A percentile compares a stretch with the other conserved stretches of the same genome.
phyloP scores from a whole-genome alignment of 495 filamentous ascomycete genomes.

The Aspergillus campestris region DNA sequence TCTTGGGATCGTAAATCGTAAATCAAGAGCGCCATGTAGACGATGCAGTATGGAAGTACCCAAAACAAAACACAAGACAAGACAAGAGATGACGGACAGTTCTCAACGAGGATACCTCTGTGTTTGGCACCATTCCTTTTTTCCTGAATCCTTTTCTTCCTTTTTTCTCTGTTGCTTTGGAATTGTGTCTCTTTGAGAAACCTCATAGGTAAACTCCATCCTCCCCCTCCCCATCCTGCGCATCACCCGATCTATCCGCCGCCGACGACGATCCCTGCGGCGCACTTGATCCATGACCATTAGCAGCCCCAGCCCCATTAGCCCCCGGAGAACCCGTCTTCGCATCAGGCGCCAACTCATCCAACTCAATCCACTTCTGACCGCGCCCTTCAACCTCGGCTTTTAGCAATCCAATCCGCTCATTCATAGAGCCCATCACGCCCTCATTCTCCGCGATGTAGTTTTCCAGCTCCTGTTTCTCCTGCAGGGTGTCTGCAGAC shows the following conservation, averaged over 20 bases:
- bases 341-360: slow-evolving; percentile 13
- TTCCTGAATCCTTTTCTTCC: no score
- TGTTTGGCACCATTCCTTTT: no score
- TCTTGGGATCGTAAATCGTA: no score
- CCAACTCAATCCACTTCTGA: slow-evolving; percentile 55
- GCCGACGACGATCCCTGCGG: neutral
- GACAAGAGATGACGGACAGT: no score
- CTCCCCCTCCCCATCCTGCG: slow-evolving; percentile 36
- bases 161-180: no score
- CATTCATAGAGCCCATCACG: slow-evolving; percentile 65
- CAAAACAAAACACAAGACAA: no score
- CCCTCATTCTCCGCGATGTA: slow-evolving; percentile 59
- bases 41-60: no score
- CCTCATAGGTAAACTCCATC: slow-evolving; percentile 59
- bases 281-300: neutral
- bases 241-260: neutral
- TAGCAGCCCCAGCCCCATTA: slow-evolving; percentile 20
- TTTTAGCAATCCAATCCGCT: slow-evolving; percentile 59
- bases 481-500: slow-evolving; percentile 51
- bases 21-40: no score
- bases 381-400: slow-evolving; percentile 70
- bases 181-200: no score
- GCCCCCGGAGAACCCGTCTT: slow-evolving; percentile 10
- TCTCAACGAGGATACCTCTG: no score
- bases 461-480: slow-evolving; percentile 43